phyloP scores from a whole-genome alignment of 805 yeast species.

The Spathaspora hagerdaliae region DNA sequence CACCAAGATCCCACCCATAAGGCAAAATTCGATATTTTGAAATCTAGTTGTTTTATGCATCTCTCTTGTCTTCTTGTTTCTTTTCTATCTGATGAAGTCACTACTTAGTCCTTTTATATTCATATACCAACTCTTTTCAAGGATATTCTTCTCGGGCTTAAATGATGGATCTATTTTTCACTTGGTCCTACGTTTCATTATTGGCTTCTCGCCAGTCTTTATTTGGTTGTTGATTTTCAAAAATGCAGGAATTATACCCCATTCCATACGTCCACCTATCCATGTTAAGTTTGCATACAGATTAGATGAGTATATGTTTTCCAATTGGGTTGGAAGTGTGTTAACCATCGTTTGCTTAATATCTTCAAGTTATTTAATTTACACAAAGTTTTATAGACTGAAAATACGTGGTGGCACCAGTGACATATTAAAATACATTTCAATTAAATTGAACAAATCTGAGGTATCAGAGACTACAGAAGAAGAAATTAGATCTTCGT shows the following conservation, averaged over 20 bases:
- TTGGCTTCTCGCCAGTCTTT: constrained; percentile 51
- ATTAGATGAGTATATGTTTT: constrained; percentile 37
- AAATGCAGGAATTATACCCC: constrained; percentile 58
- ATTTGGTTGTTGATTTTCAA: constrained; percentile 56
- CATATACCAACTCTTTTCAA: constrained; percentile 6
- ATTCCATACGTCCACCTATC: constrained; percentile 50
- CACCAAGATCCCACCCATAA: too few species aligned
- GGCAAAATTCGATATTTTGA: too few species aligned
- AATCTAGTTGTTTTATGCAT: neutral
- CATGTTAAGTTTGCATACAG: constrained; percentile 45
- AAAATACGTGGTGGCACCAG: neutral
- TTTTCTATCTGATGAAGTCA: neutral
- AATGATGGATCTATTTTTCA: constrained; percentile 37
- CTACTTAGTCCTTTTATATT: constrained; percentile 8
- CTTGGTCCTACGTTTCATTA: constrained; percentile 39
- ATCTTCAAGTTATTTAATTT: constrained; percentile 1
- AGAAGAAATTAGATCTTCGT: neutral
- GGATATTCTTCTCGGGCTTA: constrained; percentile 21
- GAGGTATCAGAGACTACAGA: neutral
- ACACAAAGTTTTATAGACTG: neutral
- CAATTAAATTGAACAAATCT: neutral
- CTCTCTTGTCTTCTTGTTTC: neutral
- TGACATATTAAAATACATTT: neutral
- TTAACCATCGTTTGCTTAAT: constrained; percentile 1
- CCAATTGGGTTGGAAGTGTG: constrained; percentile 5